Base-by-base conservation (phyloP, 148 eudicot genomes). In the Amaranthus cruentus region DNA sequence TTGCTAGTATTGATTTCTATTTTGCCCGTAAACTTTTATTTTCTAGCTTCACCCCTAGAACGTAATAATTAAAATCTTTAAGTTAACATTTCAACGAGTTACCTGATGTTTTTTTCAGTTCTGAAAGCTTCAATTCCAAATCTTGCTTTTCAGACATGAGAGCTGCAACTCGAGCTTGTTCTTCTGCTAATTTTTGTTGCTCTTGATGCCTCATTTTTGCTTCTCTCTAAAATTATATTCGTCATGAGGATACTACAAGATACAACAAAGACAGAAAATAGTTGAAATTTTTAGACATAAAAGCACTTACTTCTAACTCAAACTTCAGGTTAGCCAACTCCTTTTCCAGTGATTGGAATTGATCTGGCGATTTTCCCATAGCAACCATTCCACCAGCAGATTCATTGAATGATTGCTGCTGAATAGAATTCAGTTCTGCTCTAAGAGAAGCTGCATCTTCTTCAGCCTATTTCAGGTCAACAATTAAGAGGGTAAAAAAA, bases 361-460 rank as follows among this genome's bases (percentile, higher is more conserved):
- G 93, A 78, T 87, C 88, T 21, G 85, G 84, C 18, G 96, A 75
- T 77, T 72, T 85, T 50, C 91, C 89, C 83, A 81, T 82, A 57
- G 91, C 66, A 38, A 80, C 53, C 68, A 82, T 80, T 57, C 82
- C 83, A 78, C 82, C 79, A 47, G 78, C 74, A 58, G 81, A 68
- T 79, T 81, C 78, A 62, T 77, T 83, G 79, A 95, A 87, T 77
- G 88, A 84, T 81, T 95, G 99, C 78, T 84, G 96, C 83, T 91
- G 99, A 76, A 92, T 71, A 12, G 83, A 84, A 80, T 95, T 95
- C 52, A 95, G 77, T 81, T 95, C 99, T 58, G 96, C 94, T 84
- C 99, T 86, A 61, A 95, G 58, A 50, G 97, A 83, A 72, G 96
- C 96, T 55, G 99, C 94, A 82, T 95, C 99, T 83, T 92, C 97